Base-by-base conservation (phyloP, 805 yeast species). In the Wickerhamomyces rabaulensis region DNA sequence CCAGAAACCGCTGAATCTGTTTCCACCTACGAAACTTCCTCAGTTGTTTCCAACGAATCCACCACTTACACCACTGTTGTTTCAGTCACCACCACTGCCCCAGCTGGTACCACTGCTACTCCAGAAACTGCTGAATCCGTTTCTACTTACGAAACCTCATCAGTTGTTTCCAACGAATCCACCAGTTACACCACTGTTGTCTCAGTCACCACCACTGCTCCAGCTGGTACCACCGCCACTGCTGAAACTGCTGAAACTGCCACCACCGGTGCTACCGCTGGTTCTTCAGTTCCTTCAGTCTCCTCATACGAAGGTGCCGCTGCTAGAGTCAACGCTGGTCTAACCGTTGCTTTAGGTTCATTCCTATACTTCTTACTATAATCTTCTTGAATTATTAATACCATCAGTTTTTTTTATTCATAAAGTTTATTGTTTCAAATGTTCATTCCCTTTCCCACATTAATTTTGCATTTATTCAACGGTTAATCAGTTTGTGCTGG, bases 321-420 rank as follows among this genome's bases (percentile, higher is more conserved):
- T 47, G 52, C 53, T 41, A 52, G 53, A 52, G 50, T 56, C 22
- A 51, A 47, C 45, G 59, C 50, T 42, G 56, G 56, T 52, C 42
- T 48, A 41, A 49, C 62, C 42, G 47, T 57, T 27, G 64, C 60
- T 48, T 45, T 62, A 44, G 66, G 60, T 51, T 60, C 62, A 48
- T 53, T 62, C 44, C 53, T 62, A 33, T 58, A 51, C 61, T 57
- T 58, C 49, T 57, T 62, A 39, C 50, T 61, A 51, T 60, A 56
- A 54, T 55, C 47, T 6, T 6, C 9, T 36, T 10, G 12, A n/a
- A 33, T n/a, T n/a, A 33, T 16, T n/a, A n/a, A n/a, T n/a, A n/a
- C n/a, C 20, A 27, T 33, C 9, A 33, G 17, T 33, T 9, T 15
- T 33, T n/a, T 16, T 17, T n/a, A n/a, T 17, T 33, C 16, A 6